These are phyloP conservation scores for Hypholoma sublateritium DNA, from an alignment of 768 basidiomycete species.

Conservation along the genomic window DNA sequence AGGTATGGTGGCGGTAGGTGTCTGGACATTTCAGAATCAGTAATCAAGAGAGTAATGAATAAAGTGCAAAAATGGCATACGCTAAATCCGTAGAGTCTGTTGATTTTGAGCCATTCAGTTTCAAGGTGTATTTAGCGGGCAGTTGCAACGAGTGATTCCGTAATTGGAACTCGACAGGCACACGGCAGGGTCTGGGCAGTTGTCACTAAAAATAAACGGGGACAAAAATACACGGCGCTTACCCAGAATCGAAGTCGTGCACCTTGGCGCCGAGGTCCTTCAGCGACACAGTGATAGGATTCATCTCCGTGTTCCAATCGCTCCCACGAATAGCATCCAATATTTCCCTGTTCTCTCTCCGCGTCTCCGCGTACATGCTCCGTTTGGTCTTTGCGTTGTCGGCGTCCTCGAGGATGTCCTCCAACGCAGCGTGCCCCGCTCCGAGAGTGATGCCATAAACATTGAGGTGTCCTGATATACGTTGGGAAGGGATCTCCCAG, in stretches of 20 bases:
- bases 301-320: constrained; percentile 79
- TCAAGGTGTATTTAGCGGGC: constrained; percentile 56
- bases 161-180: constrained; percentile 55
- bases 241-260: constrained; percentile 77
- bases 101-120: constrained; percentile 26
- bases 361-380: constrained; percentile 91
- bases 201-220: background rate
- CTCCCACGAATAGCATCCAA: constrained; percentile 65
- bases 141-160: constrained; percentile 74
- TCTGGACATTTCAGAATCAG: background rate
- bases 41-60: background rate
- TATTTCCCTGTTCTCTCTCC: constrained; percentile 65
- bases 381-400: constrained; percentile 68
- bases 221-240: constrained; percentile 27
- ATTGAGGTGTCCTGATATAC: constrained; percentile 60
- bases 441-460: constrained; percentile 64
- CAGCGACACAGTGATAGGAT: constrained; percentile 63
- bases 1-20: constrained; percentile 55
- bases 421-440: constrained; percentile 65
- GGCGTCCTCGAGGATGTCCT: constrained; percentile 56
- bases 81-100: constrained; percentile 21
- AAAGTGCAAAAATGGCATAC: constrained; percentile 18
- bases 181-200: constrained; percentile 49
- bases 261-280: constrained; percentile 38
- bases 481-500: constrained; percentile 68